phyloP scores from a whole-genome alignment of 1,284 basidiomycete species.

The Mycena sp. region DNA sequence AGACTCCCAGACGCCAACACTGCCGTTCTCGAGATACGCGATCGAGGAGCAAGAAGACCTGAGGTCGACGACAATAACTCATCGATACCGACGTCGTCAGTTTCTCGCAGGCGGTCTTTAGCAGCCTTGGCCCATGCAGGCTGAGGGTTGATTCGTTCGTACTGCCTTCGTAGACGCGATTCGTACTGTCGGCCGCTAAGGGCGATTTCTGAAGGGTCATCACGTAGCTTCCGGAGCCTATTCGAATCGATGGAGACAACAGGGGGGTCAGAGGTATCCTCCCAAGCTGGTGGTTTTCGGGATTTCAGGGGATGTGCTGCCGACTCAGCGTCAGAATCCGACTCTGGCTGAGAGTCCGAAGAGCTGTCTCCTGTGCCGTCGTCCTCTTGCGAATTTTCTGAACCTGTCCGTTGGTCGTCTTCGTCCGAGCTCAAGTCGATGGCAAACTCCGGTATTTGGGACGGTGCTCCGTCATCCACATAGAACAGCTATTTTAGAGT shows the following conservation, averaged over 20 bases:
- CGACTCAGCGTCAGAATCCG: constrained; percentile 36
- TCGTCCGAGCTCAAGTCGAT: constrained; percentile 36
- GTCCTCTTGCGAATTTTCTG: constrained; percentile 1
- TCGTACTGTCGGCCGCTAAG: constrained; percentile 91
- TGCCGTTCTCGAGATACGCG: constrained; percentile 39
- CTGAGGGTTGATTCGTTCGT: constrained; percentile 89
- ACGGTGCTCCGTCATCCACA: constrained; percentile 59
- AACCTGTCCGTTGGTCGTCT: constrained; percentile 25
- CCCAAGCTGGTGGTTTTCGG: constrained; percentile 79
- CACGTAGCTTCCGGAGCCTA: constrained; percentile 88
- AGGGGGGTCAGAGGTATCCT: constrained; percentile 82
- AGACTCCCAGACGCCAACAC: constrained; percentile 72
- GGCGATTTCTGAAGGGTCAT: constrained; percentile 73
- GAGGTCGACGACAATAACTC: constrained; percentile 70
- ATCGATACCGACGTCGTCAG: constrained; percentile 50
- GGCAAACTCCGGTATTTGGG: constrained; percentile 37
- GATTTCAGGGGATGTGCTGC: constrained; percentile 40
- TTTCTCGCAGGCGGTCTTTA: constrained; percentile 60
- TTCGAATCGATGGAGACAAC: constrained; percentile 74
- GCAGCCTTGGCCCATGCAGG: constrained; percentile 82
- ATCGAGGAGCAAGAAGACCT: constrained; percentile 59
- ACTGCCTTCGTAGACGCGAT: constrained; percentile 84
- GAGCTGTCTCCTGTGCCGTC: constrained; percentile 14
- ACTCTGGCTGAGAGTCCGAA: constrained; percentile 33
- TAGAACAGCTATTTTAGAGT: constrained; percentile 67